Conservation (phyloP, 2,329 filamentous ascomycete species). For the Didymella lethalis region DNA sequence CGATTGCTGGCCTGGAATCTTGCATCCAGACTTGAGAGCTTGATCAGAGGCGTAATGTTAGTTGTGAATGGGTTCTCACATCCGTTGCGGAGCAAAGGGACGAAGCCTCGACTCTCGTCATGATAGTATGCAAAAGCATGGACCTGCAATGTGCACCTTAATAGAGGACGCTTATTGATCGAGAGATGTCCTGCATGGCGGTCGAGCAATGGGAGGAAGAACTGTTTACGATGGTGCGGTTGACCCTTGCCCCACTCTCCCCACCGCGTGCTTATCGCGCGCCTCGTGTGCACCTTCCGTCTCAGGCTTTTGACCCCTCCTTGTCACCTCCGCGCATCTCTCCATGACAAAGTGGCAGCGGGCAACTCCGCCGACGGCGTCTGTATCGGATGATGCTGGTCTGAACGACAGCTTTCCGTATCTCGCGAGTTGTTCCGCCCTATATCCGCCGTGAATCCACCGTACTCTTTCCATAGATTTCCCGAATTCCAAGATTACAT, state of each 20-base stretch:
- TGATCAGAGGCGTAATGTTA: too few species aligned
- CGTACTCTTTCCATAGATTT: conserved; percentile 1
- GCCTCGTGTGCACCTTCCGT: conserved; percentile 42
- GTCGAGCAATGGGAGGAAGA: too few species aligned
- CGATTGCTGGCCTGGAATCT: too few species aligned
- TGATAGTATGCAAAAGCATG: too few species aligned
- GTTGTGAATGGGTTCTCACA: too few species aligned
- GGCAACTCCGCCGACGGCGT: conserved; percentile 31
- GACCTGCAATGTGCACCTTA: too few species aligned
- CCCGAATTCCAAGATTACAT: not conserved
- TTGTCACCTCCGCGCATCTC: conserved; percentile 20
- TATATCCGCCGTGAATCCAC: not conserved
- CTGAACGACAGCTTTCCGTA: conserved; percentile 6
- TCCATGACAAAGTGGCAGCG: conserved; percentile 27
- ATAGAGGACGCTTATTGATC: too few species aligned
- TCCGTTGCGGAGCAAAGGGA: too few species aligned
- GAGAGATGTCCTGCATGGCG: too few species aligned
- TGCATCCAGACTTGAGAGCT: too few species aligned
- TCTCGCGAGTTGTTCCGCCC: conserved; percentile 2
- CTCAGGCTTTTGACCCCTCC: conserved; percentile 27
- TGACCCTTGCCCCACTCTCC: not conserved
- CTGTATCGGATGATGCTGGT: conserved; percentile 19
- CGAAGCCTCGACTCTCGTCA: too few species aligned
- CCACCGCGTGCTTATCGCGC: conserved; percentile 27
- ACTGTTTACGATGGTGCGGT: too few species aligned